Evolutionary conservation across 1,139 yeast genomes (phyloP).

Genomic region (Zygosaccharomyces sapae): DNA sequence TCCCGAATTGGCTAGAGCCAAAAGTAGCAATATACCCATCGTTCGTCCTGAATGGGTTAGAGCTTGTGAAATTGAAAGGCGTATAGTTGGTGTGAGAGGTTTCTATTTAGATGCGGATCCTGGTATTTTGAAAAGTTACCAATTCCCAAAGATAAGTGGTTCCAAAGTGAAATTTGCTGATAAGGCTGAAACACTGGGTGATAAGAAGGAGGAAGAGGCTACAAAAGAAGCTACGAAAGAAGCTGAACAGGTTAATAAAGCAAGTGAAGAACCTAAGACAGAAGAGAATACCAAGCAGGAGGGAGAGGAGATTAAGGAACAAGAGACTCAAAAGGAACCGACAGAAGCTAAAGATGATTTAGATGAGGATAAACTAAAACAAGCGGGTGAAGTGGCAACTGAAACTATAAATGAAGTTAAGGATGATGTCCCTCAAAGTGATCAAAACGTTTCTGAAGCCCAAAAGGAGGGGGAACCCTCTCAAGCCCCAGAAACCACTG

Average conservation of each 20-base stretch:
- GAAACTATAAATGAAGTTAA: conserved; percentile 51
- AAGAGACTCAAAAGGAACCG: not conserved
- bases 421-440: conserved; percentile 1
- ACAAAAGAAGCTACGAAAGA: conserved; percentile 52
- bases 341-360: not conserved
- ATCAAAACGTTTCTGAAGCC: conserved; percentile 34
- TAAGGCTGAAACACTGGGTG: conserved; percentile 10
- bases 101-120: conserved; percentile 55
- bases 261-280: conserved; percentile 66
- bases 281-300: conserved; percentile 33
- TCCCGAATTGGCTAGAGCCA: conserved; percentile 56
- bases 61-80: conserved; percentile 85
- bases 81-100: conserved; percentile 90
- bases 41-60: conserved; percentile 96
- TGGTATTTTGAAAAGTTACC: conserved; percentile 33
- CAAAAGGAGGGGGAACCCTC: conserved; percentile 50
- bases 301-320: not conserved
- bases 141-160: conserved; percentile 29
- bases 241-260: no score
- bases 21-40: conserved; percentile 83
- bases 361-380: conserved; percentile 48
- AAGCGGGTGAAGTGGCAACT: conserved; percentile 44
- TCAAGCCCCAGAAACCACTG: conserved; percentile 54
- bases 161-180: conserved; percentile 15
- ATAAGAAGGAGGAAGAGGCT: conserved; percentile 11